Conservation (phyloP, 1,284 basidiomycete species). For the Pholiota adiposa region DNA sequence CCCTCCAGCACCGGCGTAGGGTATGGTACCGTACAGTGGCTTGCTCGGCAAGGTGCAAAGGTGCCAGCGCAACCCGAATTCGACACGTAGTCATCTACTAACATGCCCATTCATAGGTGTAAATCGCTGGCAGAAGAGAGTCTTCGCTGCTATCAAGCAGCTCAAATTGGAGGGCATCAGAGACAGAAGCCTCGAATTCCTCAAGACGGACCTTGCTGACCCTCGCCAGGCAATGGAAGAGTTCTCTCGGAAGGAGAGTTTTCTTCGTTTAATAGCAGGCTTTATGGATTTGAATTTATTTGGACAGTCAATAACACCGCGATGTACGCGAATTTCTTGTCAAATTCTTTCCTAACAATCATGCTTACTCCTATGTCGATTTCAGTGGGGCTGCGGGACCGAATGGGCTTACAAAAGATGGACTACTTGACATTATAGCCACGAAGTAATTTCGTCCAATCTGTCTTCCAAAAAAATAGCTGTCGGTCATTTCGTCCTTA, state of each 20-base stretch:
- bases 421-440: constrained; percentile 38
- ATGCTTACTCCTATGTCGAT: no score
- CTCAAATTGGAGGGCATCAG: constrained; percentile 39
- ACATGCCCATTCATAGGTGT: constrained; percentile 35
- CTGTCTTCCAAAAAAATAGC: constrained; percentile 35
- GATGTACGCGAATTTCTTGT: constrained; percentile 20
- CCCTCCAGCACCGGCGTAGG: constrained; percentile 44
- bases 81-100: no score
- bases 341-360: no score
- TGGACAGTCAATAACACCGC: constrained; percentile 30
- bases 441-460: constrained; percentile 42
- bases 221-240: constrained; percentile 45
- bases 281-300: not conserved
- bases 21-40: constrained; percentile 44
- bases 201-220: constrained; percentile 51
- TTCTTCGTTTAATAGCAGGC: constrained; percentile 37
- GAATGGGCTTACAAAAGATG: constrained; percentile 36
- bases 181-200: constrained; percentile 40
- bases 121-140: constrained; percentile 45
- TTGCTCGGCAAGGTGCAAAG: constrained; percentile 46
- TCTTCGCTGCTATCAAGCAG: constrained; percentile 41
- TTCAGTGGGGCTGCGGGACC: constrained; percentile 20
- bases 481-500: constrained; percentile 52
- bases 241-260: constrained; percentile 35
- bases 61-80: not conserved